Percentiles rank a stretch among this genome's conserved stretches.
Evolutionary conservation across 106 monocot species (phyloP).

Genomic region (Dendrobium catenatum): DNA sequence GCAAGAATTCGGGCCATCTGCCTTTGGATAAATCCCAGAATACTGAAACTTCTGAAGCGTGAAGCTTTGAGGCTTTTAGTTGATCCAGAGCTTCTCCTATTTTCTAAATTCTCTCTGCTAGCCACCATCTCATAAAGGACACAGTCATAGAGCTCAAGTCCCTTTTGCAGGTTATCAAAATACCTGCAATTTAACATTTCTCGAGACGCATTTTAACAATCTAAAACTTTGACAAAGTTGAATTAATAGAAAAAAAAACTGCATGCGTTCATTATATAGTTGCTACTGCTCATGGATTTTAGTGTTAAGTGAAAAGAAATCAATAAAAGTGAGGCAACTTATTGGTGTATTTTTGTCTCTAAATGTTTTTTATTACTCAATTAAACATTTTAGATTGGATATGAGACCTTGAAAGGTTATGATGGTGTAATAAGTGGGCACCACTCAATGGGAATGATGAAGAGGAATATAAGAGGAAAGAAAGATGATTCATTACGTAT

Average conservation of each 20-base stretch:
- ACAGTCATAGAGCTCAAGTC: slow-evolving; percentile 71
- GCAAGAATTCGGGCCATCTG: slow-evolving; percentile 79
- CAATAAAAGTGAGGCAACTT: neutral
- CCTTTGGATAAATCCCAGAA: slow-evolving; percentile 87
- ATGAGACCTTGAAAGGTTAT: neutral
- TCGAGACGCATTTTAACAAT: neutral
- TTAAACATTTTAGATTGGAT: neutral
- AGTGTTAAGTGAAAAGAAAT: neutral
- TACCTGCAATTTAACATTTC: slow-evolving; percentile 40
- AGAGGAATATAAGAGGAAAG: too few species aligned
- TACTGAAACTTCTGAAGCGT: slow-evolving; percentile 63
- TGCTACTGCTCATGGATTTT: neutral
- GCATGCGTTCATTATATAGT: neutral
- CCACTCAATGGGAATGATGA: neutral
- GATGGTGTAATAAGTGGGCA: neutral
- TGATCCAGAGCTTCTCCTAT: slow-evolving; percentile 30
- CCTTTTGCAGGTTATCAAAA: slow-evolving; percentile 64
- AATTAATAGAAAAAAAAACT: neutral
- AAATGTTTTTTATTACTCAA: neutral
- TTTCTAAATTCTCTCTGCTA: slow-evolving; percentile 64
- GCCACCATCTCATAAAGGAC: slow-evolving; percentile 93
- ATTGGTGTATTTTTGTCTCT: neutral
- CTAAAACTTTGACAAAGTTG: neutral
- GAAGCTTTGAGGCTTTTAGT: slow-evolving; percentile 50
- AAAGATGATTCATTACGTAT: too few species aligned